These are phyloP conservation scores for Earliella scabrosa DNA, from an alignment of 1,284 basidiomycete species.

Conservation along the genomic window DNA sequence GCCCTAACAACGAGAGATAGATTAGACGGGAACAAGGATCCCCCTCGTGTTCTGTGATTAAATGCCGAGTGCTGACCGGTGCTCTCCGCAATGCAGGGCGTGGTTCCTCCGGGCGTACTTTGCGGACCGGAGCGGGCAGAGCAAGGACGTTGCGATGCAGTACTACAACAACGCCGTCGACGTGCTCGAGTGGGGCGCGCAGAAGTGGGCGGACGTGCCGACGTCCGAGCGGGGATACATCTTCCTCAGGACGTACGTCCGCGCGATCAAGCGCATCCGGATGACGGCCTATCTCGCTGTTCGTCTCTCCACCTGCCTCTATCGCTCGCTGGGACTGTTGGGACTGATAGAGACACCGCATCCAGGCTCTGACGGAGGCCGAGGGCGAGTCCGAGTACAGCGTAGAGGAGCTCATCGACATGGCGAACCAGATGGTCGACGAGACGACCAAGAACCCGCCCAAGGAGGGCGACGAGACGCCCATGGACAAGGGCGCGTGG, in stretches of 20 bases:
- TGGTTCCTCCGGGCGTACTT: slow-evolving; percentile 27
- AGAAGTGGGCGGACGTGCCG: slow-evolving; percentile 40
- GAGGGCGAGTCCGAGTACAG: slow-evolving; percentile 16
- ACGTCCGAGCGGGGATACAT: slow-evolving; percentile 34
- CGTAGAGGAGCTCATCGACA: slow-evolving; percentile 21
- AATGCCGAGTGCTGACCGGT: not conserved
- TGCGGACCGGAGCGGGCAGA: slow-evolving; percentile 9
- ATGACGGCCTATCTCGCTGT: slow-evolving; percentile 39
- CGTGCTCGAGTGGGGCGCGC: slow-evolving; percentile 46
- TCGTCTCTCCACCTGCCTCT: slow-evolving; percentile 1
- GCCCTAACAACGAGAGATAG: not conserved
- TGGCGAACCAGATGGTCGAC: slow-evolving; percentile 23
- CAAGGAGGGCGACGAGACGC: slow-evolving; percentile 14
- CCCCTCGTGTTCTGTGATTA: too few species aligned
- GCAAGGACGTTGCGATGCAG: slow-evolving; percentile 14
- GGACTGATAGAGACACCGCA: not conserved
- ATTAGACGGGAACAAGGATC: not conserved
- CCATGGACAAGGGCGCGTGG: slow-evolving; percentile 25
- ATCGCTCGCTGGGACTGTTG: not conserved
- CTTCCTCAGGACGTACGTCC: slow-evolving; percentile 38
- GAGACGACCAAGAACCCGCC: slow-evolving; percentile 22
- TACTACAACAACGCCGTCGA: slow-evolving; percentile 35
- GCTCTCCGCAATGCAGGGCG: slow-evolving; percentile 5
- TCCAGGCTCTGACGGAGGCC: slow-evolving; percentile 13
- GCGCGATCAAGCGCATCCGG: slow-evolving; percentile 37